Conservation (phyloP, 495 filamentous ascomycete species). For the Annulohypoxylon stygium region DNA sequence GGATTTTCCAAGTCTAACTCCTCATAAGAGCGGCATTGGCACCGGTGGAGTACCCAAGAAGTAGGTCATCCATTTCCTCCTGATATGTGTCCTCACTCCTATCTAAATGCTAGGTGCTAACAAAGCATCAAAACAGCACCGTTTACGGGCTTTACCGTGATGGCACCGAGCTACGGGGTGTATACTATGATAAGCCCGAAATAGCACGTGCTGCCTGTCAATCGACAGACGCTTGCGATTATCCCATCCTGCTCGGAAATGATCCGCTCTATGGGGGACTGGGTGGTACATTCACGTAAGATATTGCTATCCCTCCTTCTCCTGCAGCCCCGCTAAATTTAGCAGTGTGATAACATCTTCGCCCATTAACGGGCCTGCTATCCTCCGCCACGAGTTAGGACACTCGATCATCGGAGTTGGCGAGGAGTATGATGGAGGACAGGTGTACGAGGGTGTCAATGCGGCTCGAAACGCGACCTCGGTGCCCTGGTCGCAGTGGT, state of each 20-base stretch:
- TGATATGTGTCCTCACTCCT: background rate
- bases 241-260: constrained; percentile 48
- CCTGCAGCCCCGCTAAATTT: constrained; percentile 10
- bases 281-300: constrained; percentile 46
- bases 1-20: constrained; percentile 20
- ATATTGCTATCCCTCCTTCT: background rate
- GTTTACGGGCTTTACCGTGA: constrained; percentile 48
- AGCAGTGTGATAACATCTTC: constrained; percentile 41
- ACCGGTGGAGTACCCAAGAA: constrained; percentile 40
- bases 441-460: constrained; percentile 42
- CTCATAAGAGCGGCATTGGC: constrained; percentile 45
- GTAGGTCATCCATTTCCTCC: constrained; percentile 17
- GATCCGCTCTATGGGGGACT: constrained; percentile 45
- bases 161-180: constrained; percentile 45
- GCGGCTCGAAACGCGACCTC: constrained; percentile 27
- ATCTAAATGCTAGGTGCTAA: background rate
- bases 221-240: constrained; percentile 48
- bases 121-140: constrained; percentile 26
- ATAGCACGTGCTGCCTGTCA: constrained; percentile 46
- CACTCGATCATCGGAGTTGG: constrained; percentile 48
- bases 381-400: constrained; percentile 49
- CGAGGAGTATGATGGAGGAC: constrained; percentile 46
- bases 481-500: constrained; percentile 48
- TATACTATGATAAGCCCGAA: constrained; percentile 48
- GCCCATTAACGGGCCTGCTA: constrained; percentile 42